A percentile compares a stretch with the other conserved stretches of the same genome.
Evolutionary conservation across 306 rosid genomes (phyloP).

Genomic region (Medicago truncatula): DNA sequence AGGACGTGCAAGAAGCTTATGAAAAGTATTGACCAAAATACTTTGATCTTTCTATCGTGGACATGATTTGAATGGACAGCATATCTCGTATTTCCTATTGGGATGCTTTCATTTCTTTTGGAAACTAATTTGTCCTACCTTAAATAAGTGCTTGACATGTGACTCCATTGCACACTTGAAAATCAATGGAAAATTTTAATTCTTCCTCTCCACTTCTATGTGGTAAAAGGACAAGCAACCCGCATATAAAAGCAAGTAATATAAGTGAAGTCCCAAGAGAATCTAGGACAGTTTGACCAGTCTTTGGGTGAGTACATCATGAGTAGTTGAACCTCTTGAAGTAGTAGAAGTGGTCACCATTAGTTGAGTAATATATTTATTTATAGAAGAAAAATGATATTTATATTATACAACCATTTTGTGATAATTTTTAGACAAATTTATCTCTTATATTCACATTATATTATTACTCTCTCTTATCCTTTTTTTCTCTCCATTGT

Average conservation of each 20-base stretch:
- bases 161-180: conserved; percentile 25
- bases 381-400: too few relatives aligned
- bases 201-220: neutral
- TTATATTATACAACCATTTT: too few relatives aligned
- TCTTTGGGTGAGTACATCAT: conserved; percentile 34
- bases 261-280: conserved; percentile 41
- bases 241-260: neutral
- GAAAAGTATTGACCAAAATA: too few relatives aligned
- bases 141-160: conserved; percentile 38
- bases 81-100: too few relatives aligned
- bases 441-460: too few relatives aligned
- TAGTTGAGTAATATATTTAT: conserved; percentile 26
- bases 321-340: conserved; percentile 13
- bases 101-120: neutral
- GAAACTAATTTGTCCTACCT: conserved; percentile 30
- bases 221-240: conserved; percentile 16
- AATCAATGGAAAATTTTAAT: neutral
- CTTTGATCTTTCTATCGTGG: too few relatives aligned
- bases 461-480: too few relatives aligned
- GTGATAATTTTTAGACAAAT: too few relatives aligned
- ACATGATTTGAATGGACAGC: too few relatives aligned
- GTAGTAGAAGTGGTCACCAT: conserved; percentile 27
- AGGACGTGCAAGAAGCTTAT: too few relatives aligned
- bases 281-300: conserved; percentile 55
- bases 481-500: too few relatives aligned